Evolutionary conservation across 192 early-diverging fungal genomes (phyloP).

Genomic region (Coemansia sp.): DNA sequence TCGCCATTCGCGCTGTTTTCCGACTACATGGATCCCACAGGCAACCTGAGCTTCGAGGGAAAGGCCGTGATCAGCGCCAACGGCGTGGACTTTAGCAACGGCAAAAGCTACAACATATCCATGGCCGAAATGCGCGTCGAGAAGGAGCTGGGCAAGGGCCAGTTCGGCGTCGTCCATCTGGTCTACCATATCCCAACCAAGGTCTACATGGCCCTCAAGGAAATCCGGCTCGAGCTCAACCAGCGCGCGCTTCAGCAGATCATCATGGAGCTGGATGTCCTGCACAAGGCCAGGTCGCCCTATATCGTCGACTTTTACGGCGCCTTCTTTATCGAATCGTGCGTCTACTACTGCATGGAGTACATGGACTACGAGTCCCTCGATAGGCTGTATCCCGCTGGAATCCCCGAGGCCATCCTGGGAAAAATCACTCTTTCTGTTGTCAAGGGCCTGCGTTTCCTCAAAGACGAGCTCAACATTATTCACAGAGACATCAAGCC

Average conservation of each 20-base stretch:
- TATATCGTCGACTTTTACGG: constrained; percentile 99
- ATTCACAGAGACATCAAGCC: constrained; percentile 97
- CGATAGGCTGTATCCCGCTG: constrained; percentile 76
- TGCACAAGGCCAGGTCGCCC: constrained; percentile 81
- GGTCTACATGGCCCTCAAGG: constrained; percentile 88
- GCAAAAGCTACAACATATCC: constrained; percentile 82
- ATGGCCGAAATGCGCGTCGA: constrained; percentile 77
- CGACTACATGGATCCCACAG: constrained; percentile 52
- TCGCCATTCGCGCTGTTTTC: constrained; percentile 29
- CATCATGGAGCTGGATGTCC: constrained; percentile 91
- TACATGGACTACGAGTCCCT: constrained; percentile 97
- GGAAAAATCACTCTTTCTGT: constrained; percentile 72
- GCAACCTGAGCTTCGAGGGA: constrained; percentile 86
- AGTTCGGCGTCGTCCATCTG: constrained; percentile 90
- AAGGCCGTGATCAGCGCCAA: constrained; percentile 88
- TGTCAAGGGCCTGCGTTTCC: constrained; percentile 76
- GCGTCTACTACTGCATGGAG: constrained; percentile 98
- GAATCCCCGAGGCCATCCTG: constrained; percentile 79
- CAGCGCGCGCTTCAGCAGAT: constrained; percentile 87
- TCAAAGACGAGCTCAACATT: constrained; percentile 83
- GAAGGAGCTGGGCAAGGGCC: constrained; percentile 84
- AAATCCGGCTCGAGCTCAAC: constrained; percentile 91
- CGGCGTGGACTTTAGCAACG: constrained; percentile 89
- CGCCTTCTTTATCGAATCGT: constrained; percentile 92
- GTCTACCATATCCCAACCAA: constrained; percentile 84